Percentiles rank a stretch among this genome's conserved stretches.
These are phyloP conservation scores for Pisolithus tinctorius DNA, from an alignment of 768 basidiomycete genomes.

Conservation along the genomic window DNA sequence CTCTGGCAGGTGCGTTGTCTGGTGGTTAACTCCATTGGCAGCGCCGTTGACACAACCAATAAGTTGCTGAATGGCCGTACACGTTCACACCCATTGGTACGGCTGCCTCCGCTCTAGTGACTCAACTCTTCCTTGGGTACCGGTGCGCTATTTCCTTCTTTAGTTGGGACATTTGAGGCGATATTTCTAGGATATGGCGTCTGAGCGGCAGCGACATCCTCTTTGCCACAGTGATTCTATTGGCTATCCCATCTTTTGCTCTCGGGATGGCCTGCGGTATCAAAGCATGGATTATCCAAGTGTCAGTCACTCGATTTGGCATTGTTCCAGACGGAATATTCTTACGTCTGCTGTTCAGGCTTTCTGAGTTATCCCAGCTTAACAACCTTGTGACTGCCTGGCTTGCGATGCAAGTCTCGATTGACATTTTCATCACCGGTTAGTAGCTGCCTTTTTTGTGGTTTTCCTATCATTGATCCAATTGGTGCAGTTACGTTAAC, in stretches of 20 bases:
- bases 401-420: constrained; percentile 39
- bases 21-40: neutral
- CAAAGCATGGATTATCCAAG: constrained; percentile 34
- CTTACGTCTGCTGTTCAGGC: constrained; percentile 17
- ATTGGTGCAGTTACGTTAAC: constrained; percentile 13
- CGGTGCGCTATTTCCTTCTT: constrained; percentile 25
- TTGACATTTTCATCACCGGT: constrained; percentile 43
- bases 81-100: constrained; percentile 44
- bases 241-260: constrained; percentile 35
- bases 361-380: constrained; percentile 36
- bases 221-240: constrained; percentile 28
- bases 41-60: neutral
- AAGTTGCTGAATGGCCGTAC: constrained; percentile 43
- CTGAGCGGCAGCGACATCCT: constrained; percentile 15
- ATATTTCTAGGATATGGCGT: constrained; percentile 9
- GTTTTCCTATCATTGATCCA: neutral
- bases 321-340: neutral
- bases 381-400: constrained; percentile 39
- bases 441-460: neutral
- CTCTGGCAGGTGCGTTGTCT: constrained; percentile 2
- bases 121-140: constrained; percentile 41
- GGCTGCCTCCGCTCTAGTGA: constrained; percentile 41
- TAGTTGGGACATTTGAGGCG: neutral
- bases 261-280: constrained; percentile 40
- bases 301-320: constrained; percentile 25